Percentiles rank a stretch among this genome's conserved stretches.
Conservation (phyloP, 495 filamentous ascomycete species). For the Antarctomyces pellizariae region DNA sequence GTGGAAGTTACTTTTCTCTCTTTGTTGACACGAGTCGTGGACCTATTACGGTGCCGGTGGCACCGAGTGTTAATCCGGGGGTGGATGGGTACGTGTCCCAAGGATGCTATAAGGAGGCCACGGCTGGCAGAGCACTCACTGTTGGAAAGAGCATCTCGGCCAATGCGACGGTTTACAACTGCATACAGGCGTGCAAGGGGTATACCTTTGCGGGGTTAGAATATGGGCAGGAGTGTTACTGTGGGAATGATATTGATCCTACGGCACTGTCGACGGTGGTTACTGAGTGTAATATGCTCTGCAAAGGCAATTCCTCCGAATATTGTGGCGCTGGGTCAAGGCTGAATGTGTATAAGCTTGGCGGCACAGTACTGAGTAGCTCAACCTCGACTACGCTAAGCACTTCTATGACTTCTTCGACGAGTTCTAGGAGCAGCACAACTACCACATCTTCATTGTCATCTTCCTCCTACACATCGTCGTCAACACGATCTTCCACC, state of each 20-base stretch:
- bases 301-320: constrained; percentile 16
- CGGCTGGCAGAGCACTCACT: too few relatives aligned
- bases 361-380: constrained; percentile 3
- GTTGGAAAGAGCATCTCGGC: too few relatives aligned
- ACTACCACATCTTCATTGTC: constrained; percentile 3
- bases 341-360: constrained; percentile 12
- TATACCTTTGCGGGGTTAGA: too few relatives aligned
- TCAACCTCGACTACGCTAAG: constrained; percentile 3
- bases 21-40: constrained; percentile 11
- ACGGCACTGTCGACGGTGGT: constrained; percentile 13
- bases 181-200: too few relatives aligned
- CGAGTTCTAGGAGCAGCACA: constrained; percentile 1
- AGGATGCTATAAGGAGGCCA: constrained; percentile 15
- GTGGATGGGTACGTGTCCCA: constrained; percentile 10
- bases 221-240: too few relatives aligned
- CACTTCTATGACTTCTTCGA: not conserved
- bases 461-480: constrained; percentile 1
- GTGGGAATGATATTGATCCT: too few relatives aligned
- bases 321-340: constrained; percentile 16
- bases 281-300: constrained; percentile 24
- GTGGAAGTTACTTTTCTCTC: constrained; percentile 16
- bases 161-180: too few relatives aligned
- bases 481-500: not conserved
- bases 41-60: constrained; percentile 6
- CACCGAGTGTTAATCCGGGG: constrained; percentile 10